Evolutionary conservation across 2,329 filamentous ascomycete genomes (phyloP).

Genomic region (Coniochaeta sp.): DNA sequence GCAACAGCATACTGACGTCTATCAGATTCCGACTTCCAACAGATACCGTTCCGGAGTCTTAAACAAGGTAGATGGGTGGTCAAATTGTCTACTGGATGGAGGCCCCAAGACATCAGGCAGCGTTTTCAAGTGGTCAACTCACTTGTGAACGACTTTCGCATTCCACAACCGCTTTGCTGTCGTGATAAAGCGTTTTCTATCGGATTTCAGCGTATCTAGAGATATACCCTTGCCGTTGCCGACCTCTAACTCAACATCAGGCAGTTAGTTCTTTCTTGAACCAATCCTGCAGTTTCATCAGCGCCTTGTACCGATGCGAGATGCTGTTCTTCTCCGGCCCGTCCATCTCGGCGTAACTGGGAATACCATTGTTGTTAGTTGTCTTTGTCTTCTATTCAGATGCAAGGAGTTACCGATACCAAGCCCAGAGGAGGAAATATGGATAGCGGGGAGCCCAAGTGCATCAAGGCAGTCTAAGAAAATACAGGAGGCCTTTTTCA

Average conservation of each 20-base stretch:
- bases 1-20: not conserved
- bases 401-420: not conserved
- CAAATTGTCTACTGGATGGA: slow-evolving; percentile 4
- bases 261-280: slow-evolving; percentile 49
- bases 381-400: too few species aligned
- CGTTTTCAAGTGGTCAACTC: slow-evolving; percentile 10
- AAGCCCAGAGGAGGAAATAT: not conserved
- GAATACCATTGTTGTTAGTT: not conserved
- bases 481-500: slow-evolving; percentile 5
- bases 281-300: slow-evolving; percentile 81
- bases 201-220: too few species aligned
- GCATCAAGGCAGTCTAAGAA: not conserved
- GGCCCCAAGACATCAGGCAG: slow-evolving; percentile 12
- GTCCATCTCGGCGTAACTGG: slow-evolving; percentile 87
- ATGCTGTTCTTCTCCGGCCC: slow-evolving; percentile 82
- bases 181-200: too few species aligned
- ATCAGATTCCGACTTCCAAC: not conserved
- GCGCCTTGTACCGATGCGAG: slow-evolving; percentile 82
- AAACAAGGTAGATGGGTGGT: not conserved
- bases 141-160: too few species aligned
- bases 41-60: not conserved
- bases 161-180: too few species aligned
- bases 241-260: too few species aligned
- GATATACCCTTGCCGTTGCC: too few species aligned
- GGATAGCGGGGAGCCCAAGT: not conserved